These are phyloP conservation scores for Carex kokanica DNA, from an alignment of 176 grass and related monocot genomes.

Conservation along the genomic window DNA sequence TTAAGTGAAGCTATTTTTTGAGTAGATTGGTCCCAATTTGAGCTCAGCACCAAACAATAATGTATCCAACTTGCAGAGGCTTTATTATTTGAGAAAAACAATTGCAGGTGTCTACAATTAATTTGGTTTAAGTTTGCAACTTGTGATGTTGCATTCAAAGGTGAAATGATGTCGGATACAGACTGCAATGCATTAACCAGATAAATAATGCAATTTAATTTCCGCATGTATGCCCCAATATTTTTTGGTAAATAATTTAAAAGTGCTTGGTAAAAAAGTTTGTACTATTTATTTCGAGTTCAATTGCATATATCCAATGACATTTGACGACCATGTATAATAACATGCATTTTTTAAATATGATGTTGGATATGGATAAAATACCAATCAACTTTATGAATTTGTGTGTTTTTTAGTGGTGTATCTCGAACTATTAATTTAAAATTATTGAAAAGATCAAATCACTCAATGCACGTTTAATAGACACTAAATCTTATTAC, in stretches of 20 bases:
- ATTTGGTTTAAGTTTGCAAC: neutral
- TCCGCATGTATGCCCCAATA: too few relatives aligned
- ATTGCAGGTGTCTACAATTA: neutral
- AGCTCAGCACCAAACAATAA: conserved; percentile 17
- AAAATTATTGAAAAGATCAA: too few relatives aligned
- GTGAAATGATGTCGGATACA: conserved; percentile 8
- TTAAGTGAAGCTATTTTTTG: conserved; percentile 4
- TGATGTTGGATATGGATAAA: too few relatives aligned
- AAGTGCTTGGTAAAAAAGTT: neutral
- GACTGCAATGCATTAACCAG: neutral
- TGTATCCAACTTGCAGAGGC: conserved; percentile 20
- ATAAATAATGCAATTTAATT: neutral
- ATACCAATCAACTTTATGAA: too few relatives aligned
- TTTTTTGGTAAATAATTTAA: neutral
- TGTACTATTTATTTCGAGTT: neutral
- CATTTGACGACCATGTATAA: neutral
- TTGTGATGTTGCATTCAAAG: neutral
- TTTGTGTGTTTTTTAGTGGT: too few relatives aligned
- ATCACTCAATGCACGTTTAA: too few relatives aligned
- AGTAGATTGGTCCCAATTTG: conserved; percentile 19
- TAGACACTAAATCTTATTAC: too few relatives aligned
- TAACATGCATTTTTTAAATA: too few relatives aligned
- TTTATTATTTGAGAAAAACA: neutral
- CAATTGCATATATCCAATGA: too few relatives aligned
- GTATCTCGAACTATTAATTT: too few relatives aligned